phyloP scores from a whole-genome alignment of 73 alveolate genomes.

The Paramecium bursaria region DNA sequence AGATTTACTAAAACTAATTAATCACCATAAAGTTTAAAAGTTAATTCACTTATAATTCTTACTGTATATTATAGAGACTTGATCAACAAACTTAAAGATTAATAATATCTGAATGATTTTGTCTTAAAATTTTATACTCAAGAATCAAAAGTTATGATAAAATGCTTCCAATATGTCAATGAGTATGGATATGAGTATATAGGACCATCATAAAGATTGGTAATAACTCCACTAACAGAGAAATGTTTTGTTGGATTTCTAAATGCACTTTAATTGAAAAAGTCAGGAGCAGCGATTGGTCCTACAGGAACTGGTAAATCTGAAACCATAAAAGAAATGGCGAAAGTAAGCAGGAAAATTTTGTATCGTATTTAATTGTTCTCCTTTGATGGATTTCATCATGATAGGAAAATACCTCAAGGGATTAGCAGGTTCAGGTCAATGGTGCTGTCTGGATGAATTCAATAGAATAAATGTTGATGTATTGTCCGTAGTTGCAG shows the following conservation, averaged over 20 bases:
- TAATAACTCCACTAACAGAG: constrained; percentile 73
- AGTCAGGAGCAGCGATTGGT: constrained; percentile 76
- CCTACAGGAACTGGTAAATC: constrained; percentile 83
- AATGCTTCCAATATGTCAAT: constrained; percentile 53
- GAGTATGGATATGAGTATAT: constrained; percentile 72
- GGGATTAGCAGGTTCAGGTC: constrained; percentile 80
- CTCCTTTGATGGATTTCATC: constrained; percentile 83
- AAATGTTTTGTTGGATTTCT: constrained; percentile 74
- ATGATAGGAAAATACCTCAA: constrained; percentile 76
- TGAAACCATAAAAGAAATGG: constrained; percentile 80
- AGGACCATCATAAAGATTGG: constrained; percentile 74
- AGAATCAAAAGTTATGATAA: not conserved
- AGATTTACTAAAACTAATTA: no score
- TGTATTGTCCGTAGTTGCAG: constrained; percentile 85
- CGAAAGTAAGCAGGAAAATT: constrained; percentile 77
- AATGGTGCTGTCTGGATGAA: constrained; percentile 87
- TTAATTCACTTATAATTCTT: no score
- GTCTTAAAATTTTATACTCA: no score
- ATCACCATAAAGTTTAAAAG: no score
- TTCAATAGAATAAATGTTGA: constrained; percentile 82
- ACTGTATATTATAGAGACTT: no score
- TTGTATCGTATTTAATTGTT: constrained; percentile 75
- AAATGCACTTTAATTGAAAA: constrained; percentile 75
- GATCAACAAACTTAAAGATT: no score
- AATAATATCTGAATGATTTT: no score